These are phyloP conservation scores for Corymbia maculata DNA, from an alignment of 345 rosid genomes.

Conservation along the genomic window DNA sequence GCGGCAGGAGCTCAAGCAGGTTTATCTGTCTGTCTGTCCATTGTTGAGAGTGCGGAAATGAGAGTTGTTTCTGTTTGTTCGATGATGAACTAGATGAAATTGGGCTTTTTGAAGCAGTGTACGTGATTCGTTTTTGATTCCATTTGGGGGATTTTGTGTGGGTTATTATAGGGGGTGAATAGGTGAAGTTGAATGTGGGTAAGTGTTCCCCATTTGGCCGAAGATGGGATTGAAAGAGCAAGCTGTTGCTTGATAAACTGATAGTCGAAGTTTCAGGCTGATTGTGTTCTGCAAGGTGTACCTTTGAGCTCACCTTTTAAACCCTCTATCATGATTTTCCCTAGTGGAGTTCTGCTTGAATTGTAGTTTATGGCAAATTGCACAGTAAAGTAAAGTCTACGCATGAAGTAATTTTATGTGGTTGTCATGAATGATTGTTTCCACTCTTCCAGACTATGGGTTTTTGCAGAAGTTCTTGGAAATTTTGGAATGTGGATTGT, in stretches of 20 bases:
- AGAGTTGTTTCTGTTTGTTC: not conserved
- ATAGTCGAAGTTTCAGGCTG: not conserved
- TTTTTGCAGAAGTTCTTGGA: not conserved
- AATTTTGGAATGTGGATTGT: not conserved
- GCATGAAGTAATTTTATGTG: not conserved
- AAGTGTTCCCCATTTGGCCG: not conserved
- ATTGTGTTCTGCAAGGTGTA: not conserved
- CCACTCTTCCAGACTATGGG: not conserved
- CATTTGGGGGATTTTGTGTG: not conserved
- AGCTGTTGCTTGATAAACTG: not conserved
- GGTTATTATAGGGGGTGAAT: not conserved
- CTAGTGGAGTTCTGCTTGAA: not conserved
- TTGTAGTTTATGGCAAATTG: not conserved
- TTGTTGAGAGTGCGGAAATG: not conserved
- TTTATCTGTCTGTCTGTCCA: not conserved
- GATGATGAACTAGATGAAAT: not conserved
- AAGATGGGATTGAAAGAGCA: not conserved
- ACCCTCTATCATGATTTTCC: not conserved
- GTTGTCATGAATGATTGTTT: not conserved
- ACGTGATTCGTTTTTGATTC: not conserved
- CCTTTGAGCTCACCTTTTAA: not conserved
- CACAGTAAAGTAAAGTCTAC: not conserved
- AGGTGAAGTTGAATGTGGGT: not conserved
- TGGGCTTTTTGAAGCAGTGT: not conserved
- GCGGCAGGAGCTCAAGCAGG: constrained; percentile 93